A percentile compares a stretch with the other conserved stretches of the same genome.
These are phyloP conservation scores for Mortierella sp. DNA, from an alignment of 371 early-diverging fungal species.

Conservation along the genomic window DNA sequence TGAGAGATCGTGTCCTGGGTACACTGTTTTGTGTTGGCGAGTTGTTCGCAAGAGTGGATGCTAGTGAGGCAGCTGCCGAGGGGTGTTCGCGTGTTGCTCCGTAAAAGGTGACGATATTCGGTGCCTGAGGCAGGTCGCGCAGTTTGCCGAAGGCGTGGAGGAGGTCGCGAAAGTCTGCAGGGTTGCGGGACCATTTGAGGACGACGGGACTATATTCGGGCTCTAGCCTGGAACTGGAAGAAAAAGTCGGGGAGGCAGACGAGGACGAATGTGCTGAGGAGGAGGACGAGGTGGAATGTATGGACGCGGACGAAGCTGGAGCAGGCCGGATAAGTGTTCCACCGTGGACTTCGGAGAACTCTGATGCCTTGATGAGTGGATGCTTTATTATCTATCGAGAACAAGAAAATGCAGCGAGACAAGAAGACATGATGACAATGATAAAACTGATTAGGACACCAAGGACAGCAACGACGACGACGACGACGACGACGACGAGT, in stretches of 20 bases:
- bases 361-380: constrained; percentile 56
- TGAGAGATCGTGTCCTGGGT: constrained; percentile 29
- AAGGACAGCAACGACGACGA: neutral
- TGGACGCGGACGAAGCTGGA: constrained; percentile 26
- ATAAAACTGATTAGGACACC: neutral
- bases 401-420: neutral
- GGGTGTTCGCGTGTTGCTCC: constrained; percentile 53
- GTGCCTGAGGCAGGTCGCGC: constrained; percentile 38
- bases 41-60: constrained; percentile 17
- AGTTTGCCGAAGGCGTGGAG: constrained; percentile 44
- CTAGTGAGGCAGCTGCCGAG: constrained; percentile 21
- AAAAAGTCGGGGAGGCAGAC: neutral
- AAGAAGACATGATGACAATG: neutral
- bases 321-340: constrained; percentile 42
- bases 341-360: constrained; percentile 54
- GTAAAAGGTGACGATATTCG: constrained; percentile 46
- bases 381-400: constrained; percentile 48
- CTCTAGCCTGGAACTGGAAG: constrained; percentile 21
- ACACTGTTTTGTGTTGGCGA: constrained; percentile 10
- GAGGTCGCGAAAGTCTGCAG: constrained; percentile 51
- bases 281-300: constrained; percentile 44
- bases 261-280: constrained; percentile 23
- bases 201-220: constrained; percentile 46
- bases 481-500: too few relatives aligned
- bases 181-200: constrained; percentile 44